Conservation (phyloP, 441 rosid species). For the Gossypium gossypioides region DNA sequence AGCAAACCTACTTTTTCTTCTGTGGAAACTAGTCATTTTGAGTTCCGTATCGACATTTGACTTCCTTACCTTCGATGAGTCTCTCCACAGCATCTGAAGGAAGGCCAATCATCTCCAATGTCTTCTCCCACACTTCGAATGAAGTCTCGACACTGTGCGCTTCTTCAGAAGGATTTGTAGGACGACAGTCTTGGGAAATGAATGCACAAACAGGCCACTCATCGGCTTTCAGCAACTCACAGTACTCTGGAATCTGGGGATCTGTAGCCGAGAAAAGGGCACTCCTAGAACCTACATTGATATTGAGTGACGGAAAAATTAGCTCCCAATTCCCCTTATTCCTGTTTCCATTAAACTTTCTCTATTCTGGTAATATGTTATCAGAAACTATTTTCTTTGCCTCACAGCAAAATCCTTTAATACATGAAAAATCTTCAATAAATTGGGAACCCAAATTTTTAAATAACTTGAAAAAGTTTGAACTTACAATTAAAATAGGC, state of each 20-base stretch:
- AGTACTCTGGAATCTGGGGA: slow-evolving; percentile 84
- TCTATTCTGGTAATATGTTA: background rate
- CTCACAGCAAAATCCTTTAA: background rate
- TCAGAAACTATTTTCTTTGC: background rate
- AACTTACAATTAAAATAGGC: background rate
- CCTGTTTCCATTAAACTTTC: background rate
- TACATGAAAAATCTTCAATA: background rate
- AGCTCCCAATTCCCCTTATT: background rate
- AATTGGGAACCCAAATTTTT: background rate
- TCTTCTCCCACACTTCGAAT: slow-evolving; percentile 72
- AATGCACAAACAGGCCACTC: slow-evolving; percentile 90
- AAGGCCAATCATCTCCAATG: slow-evolving; percentile 71
- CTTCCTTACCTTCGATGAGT: slow-evolving; percentile 59
- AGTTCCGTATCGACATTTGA: slow-evolving; percentile 48
- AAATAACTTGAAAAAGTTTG: background rate
- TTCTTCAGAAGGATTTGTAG: slow-evolving; percentile 84
- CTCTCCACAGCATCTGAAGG: slow-evolving; percentile 69
- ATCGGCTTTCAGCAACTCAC: slow-evolving; percentile 66
- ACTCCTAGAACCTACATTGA: slow-evolving; percentile 63
- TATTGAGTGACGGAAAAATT: background rate
- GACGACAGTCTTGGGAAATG: slow-evolving; percentile 85
- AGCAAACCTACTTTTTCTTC: background rate
- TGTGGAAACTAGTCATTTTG: slow-evolving; percentile 22
- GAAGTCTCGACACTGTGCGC: slow-evolving; percentile 69
- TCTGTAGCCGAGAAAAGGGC: slow-evolving; percentile 84